phyloP scores from a whole-genome alignment of 2,329 filamentous ascomycete species.

The Penicillium thymicola region DNA sequence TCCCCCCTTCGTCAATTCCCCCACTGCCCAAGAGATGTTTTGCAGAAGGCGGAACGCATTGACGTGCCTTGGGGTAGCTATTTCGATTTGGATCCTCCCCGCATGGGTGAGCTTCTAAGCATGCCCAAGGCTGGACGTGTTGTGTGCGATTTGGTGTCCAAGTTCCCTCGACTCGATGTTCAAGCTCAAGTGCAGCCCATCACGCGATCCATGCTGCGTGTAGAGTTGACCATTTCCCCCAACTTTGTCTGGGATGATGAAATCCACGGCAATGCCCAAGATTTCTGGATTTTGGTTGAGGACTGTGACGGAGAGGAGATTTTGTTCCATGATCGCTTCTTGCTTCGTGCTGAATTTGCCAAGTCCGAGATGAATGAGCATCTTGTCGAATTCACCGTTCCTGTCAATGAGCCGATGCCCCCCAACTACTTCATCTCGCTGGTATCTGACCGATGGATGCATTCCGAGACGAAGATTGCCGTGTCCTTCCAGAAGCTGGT shows the following conservation, averaged over 20 bases:
- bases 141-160: constrained; percentile 81
- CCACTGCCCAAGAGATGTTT: constrained; percentile 74
- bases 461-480: constrained; percentile 87
- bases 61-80: constrained; percentile 92
- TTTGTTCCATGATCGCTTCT: constrained; percentile 88
- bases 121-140: constrained; percentile 82
- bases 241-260: constrained; percentile 95
- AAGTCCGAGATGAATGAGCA: constrained; percentile 85
- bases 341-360: constrained; percentile 86
- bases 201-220: constrained; percentile 85
- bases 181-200: constrained; percentile 93
- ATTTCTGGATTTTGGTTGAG: constrained; percentile 96
- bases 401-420: constrained; percentile 95
- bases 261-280: constrained; percentile 82
- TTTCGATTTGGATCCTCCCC: constrained; percentile 92
- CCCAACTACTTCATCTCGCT: constrained; percentile 98
- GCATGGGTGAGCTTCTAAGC: constrained; percentile 91
- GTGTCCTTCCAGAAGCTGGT: constrained; percentile 95
- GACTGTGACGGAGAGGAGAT: constrained; percentile 97
- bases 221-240: constrained; percentile 87
- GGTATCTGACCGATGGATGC: constrained; percentile 96
- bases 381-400: constrained; percentile 90
- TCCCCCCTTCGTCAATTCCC: constrained; percentile 89
- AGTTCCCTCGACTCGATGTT: constrained; percentile 89
- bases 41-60: constrained; percentile 90